A percentile compares a stretch with the other conserved stretches of the same genome.
Conservation (phyloP, 1,284 basidiomycete species). For the Apiotrichum domesticum region DNA sequence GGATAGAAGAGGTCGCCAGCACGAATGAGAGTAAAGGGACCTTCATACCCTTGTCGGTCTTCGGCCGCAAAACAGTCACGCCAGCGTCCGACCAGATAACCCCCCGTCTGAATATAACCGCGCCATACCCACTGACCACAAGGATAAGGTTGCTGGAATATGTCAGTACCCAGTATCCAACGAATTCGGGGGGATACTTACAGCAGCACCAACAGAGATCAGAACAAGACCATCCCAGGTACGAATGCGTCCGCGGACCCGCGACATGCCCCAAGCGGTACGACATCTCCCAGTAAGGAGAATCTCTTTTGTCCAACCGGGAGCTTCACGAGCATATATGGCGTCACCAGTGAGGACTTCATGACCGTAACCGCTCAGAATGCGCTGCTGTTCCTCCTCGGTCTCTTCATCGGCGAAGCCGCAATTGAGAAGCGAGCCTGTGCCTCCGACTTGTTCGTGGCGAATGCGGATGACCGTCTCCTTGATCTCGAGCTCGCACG, state of each 20-base stretch:
- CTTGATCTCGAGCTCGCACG: slow-evolving; percentile 35
- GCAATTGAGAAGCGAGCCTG: slow-evolving; percentile 33
- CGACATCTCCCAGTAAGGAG: slow-evolving; percentile 35
- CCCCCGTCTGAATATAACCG: slow-evolving; percentile 44
- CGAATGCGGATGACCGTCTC: slow-evolving; percentile 43
- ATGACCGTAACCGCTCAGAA: slow-evolving; percentile 35
- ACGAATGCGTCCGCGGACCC: slow-evolving; percentile 40
- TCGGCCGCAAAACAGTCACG: slow-evolving; percentile 43
- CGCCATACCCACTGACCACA: slow-evolving; percentile 42
- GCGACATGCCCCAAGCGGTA: slow-evolving; percentile 34
- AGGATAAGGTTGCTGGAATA: slow-evolving; percentile 19
- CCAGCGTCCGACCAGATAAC: slow-evolving; percentile 42
- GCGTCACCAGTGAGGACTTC: slow-evolving; percentile 28
- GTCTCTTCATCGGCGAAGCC: slow-evolving; percentile 36
- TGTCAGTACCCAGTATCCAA: background rate
- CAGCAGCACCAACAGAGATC: slow-evolving; percentile 16
- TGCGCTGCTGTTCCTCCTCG: slow-evolving; percentile 29
- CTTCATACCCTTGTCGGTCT: slow-evolving; percentile 37
- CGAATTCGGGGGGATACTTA: background rate
- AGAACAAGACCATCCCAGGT: slow-evolving; percentile 45
- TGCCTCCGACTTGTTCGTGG: slow-evolving; percentile 41
- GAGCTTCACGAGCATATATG: slow-evolving; percentile 27
- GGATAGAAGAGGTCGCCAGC: slow-evolving; percentile 38
- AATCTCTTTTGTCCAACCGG: slow-evolving; percentile 48
- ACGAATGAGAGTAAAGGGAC: slow-evolving; percentile 35